Evolutionary conservation across 805 yeast genomes (phyloP).

Genomic region (Hanseniaspora opuntiae): DNA sequence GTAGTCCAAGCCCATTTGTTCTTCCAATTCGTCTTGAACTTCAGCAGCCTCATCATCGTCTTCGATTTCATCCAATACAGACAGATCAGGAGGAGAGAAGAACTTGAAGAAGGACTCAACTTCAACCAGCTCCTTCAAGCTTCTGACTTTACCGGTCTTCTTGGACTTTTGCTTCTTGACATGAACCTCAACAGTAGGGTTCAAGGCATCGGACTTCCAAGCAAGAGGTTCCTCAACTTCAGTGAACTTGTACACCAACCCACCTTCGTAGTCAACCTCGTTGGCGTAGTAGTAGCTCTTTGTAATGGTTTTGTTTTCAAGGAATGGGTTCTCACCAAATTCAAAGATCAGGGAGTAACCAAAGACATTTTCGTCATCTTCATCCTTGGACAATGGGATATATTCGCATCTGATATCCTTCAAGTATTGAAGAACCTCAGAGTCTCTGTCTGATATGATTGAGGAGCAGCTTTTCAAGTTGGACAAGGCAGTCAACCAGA

Average conservation of each 20-base stretch:
- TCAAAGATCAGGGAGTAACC: slow-evolving; percentile 69
- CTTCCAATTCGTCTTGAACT: slow-evolving; percentile 41
- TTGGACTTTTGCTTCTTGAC: slow-evolving; percentile 95
- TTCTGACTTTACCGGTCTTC: slow-evolving; percentile 89
- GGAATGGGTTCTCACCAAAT: slow-evolving; percentile 50
- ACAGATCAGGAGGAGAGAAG: slow-evolving; percentile 82
- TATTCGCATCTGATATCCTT: slow-evolving; percentile 65
- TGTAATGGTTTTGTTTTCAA: slow-evolving; percentile 55
- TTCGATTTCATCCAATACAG: slow-evolving; percentile 22
- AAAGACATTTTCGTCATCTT: slow-evolving; percentile 34
- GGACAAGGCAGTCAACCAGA: slow-evolving; percentile 93
- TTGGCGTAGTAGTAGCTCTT: slow-evolving; percentile 90
- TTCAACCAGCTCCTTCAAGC: slow-evolving; percentile 89
- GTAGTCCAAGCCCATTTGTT: slow-evolving; percentile 74
- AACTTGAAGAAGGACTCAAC: slow-evolving; percentile 89
- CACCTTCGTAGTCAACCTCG: slow-evolving; percentile 88
- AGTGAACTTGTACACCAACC: slow-evolving; percentile 92
- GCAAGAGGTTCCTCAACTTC: slow-evolving; percentile 66
- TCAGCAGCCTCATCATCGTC: slow-evolving; percentile 31
- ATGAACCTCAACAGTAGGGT: slow-evolving; percentile 77
- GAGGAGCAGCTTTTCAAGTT: slow-evolving; percentile 71
- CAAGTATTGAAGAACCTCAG: slow-evolving; percentile 61
- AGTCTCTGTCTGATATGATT: slow-evolving; percentile 77
- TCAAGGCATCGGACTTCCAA: slow-evolving; percentile 69
- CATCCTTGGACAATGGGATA: slow-evolving; percentile 30